Percentiles rank a stretch among this genome's conserved stretches.
Conservation (phyloP, 1,284 basidiomycete species). For the Ganoderma lingzhi region DNA sequence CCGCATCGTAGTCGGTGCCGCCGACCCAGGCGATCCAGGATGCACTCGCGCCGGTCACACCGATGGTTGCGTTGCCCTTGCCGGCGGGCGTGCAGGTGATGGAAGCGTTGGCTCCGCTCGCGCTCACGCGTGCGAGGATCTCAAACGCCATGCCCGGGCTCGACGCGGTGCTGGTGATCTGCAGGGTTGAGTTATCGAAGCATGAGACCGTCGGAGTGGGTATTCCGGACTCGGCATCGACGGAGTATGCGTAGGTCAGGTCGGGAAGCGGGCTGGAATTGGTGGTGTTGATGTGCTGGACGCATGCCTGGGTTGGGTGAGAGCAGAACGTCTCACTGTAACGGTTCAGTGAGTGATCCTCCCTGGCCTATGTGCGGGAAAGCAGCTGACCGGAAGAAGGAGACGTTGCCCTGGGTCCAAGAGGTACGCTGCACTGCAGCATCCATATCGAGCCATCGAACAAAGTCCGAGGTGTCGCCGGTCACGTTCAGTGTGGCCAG, state of each 20-base stretch:
- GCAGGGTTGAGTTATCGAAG: conserved; percentile 60
- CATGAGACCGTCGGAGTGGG: conserved; percentile 70
- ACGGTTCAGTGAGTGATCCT: not conserved
- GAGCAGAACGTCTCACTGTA: conserved; percentile 75
- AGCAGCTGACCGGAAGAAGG: conserved; percentile 55
- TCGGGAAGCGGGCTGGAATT: conserved; percentile 42
- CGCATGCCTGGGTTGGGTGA: conserved; percentile 65
- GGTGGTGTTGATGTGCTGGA: conserved; percentile 59
- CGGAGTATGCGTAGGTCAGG: conserved; percentile 62
- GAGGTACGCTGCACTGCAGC: conserved; percentile 60
- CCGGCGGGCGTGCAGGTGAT: conserved; percentile 46
- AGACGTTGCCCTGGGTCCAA: conserved; percentile 61
- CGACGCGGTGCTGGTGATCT: conserved; percentile 60
- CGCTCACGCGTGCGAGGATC: conserved; percentile 59
- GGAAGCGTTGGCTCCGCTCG: conserved; percentile 28
- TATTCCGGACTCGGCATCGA: conserved; percentile 54
- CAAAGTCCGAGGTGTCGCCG: conserved; percentile 56
- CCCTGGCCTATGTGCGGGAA: not conserved
- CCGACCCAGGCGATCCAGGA: conserved; percentile 76
- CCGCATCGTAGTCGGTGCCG: conserved; percentile 70
- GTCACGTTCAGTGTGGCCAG: conserved; percentile 56
- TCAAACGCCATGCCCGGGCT: conserved; percentile 75
- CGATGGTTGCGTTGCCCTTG: conserved; percentile 62
- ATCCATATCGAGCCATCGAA: conserved; percentile 76
- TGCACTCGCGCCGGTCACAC: conserved; percentile 52